Evolutionary conservation across 208 protist genomes (phyloP), one percentile per base, ranked within the genome.

Genomic region (Wallacemonas rigidus): DNA sequence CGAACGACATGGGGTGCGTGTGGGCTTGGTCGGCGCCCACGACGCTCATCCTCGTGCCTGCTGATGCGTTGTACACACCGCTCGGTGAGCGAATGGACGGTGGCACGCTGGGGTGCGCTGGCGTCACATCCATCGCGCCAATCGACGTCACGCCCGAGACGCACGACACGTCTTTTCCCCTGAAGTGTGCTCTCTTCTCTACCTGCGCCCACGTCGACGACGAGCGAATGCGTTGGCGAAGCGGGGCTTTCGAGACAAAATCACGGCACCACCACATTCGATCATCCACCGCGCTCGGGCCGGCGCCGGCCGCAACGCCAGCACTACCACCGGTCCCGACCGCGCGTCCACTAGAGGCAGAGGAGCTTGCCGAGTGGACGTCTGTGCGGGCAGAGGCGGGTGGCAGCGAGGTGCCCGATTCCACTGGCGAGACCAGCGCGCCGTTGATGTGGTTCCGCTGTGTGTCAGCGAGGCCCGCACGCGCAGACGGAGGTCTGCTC

Each of bases 201-300:
- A 26, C 26, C 26, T 26, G 26, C 26, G 26, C 26, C 26, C 26
- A 26, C 26, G 26, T 26, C 26, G 26, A 26, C 47, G 54, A 35
- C 54, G 56, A 7, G 14, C 14, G 7, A 45, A 65, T 45, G 60
- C 60, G 60, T 41, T 65, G 60, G 3, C 60, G 36, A 17, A 65
- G 60, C 43, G 60, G 60, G 3, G 60, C 6, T 3, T 6, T 8
- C 4, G 11, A n/a, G 41, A 65, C 60, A 26, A 65, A 65, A 3
- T 44, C 60, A 51, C 26, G 43, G 4, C 43, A 15, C 60, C 60
- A 65, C 26, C 35, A 6, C 12, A 8, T 6, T 6, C 17, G 56
- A n/a, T 56, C 51, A 17, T 56, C 51, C 51, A n/a, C 14, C 51
- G 14, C 51, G 26, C 51, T 26, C 6, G 5, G 5, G n/a, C 51